These are phyloP conservation scores for Pyrus hybrid DNA, from an alignment of 331 rosid genomes.

Conservation along the genomic window DNA sequence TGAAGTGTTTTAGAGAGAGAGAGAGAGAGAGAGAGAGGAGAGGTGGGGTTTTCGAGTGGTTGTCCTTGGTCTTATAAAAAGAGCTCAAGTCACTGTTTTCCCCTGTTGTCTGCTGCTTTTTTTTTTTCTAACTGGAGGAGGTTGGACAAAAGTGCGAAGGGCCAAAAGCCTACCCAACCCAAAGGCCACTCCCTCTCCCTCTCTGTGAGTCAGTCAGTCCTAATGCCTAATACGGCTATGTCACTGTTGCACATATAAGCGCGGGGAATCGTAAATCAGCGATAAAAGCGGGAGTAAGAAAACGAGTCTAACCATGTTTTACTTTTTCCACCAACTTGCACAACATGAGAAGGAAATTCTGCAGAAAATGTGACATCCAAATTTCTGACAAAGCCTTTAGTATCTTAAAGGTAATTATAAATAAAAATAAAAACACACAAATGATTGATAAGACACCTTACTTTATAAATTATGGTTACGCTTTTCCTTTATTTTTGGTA, in stretches of 20 bases:
- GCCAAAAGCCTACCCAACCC: constrained; percentile 20
- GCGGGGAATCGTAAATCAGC: constrained; percentile 31
- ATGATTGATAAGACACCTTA: neutral
- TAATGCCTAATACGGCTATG: neutral
- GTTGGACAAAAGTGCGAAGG: constrained; percentile 44
- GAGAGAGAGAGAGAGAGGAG: neutral
- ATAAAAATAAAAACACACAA: neutral
- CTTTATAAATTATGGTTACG: neutral
- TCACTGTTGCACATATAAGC: neutral
- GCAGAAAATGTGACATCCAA: constrained; percentile 11
- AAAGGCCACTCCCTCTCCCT: constrained; percentile 13
- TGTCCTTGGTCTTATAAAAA: constrained; percentile 19
- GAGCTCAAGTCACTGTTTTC: constrained; percentile 27
- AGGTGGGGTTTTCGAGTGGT: constrained; percentile 33
- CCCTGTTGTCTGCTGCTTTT: constrained; percentile 14
- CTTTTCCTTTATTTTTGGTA: neutral
- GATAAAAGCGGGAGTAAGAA: constrained; percentile 41
- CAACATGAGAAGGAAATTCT: neutral
- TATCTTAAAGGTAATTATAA: neutral
- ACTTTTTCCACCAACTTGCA: constrained; percentile 19
- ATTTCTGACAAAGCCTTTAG: neutral
- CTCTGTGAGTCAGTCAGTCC: neutral
- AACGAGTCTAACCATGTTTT: neutral
- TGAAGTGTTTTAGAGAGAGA: neutral
- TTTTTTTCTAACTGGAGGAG: neutral